Evolutionary conservation across 2,329 filamentous ascomycete species (phyloP).

Genomic region (Aspergillus sclerotialis): DNA sequence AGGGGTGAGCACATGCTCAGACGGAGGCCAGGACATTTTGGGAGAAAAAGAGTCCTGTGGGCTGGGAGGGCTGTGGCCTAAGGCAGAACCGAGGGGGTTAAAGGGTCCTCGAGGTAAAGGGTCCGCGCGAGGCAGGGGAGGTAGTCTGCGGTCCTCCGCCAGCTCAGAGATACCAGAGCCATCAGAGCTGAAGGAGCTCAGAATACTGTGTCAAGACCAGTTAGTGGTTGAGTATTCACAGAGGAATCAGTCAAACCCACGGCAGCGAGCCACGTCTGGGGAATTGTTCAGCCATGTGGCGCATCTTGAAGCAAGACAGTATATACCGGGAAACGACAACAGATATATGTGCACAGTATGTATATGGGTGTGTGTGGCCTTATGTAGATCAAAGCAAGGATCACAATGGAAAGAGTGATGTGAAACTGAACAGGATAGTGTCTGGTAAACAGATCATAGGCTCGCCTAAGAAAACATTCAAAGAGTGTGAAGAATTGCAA

Average conservation of each 20-base stretch:
- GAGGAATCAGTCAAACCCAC: constrained; percentile 10
- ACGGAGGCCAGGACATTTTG: constrained; percentile 24
- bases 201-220: constrained; percentile 8
- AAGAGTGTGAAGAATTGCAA: constrained; percentile 8
- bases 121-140: constrained; percentile 30
- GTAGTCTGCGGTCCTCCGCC: constrained; percentile 29
- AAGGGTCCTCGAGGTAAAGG: constrained; percentile 33
- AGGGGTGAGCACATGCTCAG: constrained; percentile 25
- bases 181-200: constrained; percentile 17
- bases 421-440: too few relatives aligned
- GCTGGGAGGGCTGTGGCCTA: constrained; percentile 25
- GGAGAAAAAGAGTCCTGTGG: constrained; percentile 27
- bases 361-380: constrained; percentile 5
- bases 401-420: constrained; percentile 2
- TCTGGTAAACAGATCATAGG: too few relatives aligned
- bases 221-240: constrained; percentile 5
- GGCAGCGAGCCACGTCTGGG: constrained; percentile 28
- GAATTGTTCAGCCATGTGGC: constrained; percentile 19
- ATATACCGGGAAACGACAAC: too few relatives aligned
- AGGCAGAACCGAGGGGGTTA: constrained; percentile 26
- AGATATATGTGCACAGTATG: too few relatives aligned
- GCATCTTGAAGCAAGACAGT: constrained; percentile 23
- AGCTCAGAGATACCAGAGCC: constrained; percentile 17
- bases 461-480: too few relatives aligned
- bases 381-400: neutral